A percentile compares a stretch with the other conserved stretches of the same genome.
Evolutionary conservation across 805 yeast genomes (phyloP).

Genomic region (Metschnikowia sp.): DNA sequence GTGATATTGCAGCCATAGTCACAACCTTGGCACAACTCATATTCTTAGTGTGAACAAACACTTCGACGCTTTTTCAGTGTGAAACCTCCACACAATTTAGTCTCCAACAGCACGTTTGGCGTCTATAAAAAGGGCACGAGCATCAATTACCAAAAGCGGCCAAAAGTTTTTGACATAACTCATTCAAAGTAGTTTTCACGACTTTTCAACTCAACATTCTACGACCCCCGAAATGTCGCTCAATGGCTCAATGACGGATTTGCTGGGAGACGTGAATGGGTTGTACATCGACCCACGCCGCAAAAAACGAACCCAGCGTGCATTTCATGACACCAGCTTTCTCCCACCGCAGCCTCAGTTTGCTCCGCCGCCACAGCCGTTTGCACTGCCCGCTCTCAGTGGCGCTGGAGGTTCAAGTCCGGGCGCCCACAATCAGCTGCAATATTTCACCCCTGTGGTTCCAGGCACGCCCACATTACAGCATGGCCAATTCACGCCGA

Average conservation of each 20-base stretch:
- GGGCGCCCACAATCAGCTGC: background rate
- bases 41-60: too few species aligned
- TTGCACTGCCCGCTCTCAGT: conserved; percentile 1
- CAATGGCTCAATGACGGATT: conserved; percentile 9
- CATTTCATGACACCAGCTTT: conserved; percentile 13
- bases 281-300: conserved; percentile 9
- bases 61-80: too few species aligned
- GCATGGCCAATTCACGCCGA: background rate
- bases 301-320: conserved; percentile 17
- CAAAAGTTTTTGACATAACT: too few species aligned
- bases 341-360: conserved; percentile 4
- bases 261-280: conserved; percentile 13
- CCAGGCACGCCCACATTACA: conserved; percentile 3
- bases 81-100: too few species aligned
- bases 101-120: too few species aligned
- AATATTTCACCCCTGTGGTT: conserved; percentile 6
- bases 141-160: too few species aligned
- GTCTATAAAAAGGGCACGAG: too few species aligned
- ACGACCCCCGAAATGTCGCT: conserved; percentile 1
- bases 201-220: background rate
- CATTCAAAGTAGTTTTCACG: too few species aligned
- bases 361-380: conserved; percentile 2
- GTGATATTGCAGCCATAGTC: too few species aligned
- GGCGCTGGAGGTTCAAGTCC: background rate
- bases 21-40: too few species aligned